Evolutionary conservation across 2,329 filamentous ascomycete species (phyloP), one percentile per base, ranked within the genome.

Genomic region (Akanthomyces uredinophilus): DNA sequence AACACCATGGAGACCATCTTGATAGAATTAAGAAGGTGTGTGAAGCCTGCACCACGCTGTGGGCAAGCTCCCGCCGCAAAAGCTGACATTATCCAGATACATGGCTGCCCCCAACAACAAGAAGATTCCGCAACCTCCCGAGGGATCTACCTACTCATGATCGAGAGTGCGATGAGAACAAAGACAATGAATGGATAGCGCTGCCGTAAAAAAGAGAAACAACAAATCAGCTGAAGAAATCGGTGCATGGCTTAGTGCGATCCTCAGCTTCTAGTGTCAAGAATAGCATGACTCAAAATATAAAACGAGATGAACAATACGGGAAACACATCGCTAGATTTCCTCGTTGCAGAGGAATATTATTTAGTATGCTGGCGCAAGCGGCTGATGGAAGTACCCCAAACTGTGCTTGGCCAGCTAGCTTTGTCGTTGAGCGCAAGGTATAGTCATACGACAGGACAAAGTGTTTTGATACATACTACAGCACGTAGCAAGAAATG

Each of bases 1-100:
- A 95, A 92, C 73, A 96, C 92, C 39, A 96, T 96, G 91, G 94
- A 98, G 80, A 96, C 91, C 1, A 87, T 96, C 60, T 79, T 96
- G 67, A 91, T 95, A 66, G 92, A 96, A 74, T 81, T 96, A 64
- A 84, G 91, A 79, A 87, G 89, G 89, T 90, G 72, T 66, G 80
- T 65, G 13, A 32, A 27, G 32, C 13, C 24, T 35, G 32, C 39
- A 37, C 20, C 39, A 18, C 3, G 43, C 29, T 47, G 20, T 10
- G 32, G 32, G 7, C 11, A 22, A 2, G 3, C 20, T n/a, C 16
- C 29, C 20, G 18, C 29, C n/a, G 18, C 43, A 5, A 54, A 29
- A 27, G n/a, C 55, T 59, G 39, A 64, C 43, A 41, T 18, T 51
- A 55, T 56, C 39, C 64, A 96, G 93, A 77, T 96, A 91, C 75